Evolutionary conservation across 306 rosid genomes (phyloP).

Genomic region (Ceratonia siliqua): DNA sequence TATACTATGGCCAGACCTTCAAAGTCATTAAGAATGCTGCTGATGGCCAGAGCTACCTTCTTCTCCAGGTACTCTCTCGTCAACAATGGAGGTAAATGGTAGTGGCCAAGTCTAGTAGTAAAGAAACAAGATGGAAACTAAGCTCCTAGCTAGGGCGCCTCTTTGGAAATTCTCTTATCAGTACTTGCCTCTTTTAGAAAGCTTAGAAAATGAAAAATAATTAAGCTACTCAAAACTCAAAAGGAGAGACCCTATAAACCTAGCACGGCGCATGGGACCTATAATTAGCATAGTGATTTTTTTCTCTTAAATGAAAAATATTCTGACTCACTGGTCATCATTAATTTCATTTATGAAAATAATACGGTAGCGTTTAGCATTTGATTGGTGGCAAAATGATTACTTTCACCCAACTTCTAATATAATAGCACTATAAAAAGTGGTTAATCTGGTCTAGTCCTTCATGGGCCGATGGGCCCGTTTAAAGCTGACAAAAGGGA

Average conservation of each 20-base stretch:
- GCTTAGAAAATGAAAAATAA: neutral
- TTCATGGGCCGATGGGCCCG: too few species aligned
- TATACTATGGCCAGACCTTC: constrained; percentile 89
- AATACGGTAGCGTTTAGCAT: neutral
- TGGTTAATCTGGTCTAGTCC: too few species aligned
- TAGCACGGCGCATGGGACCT: neutral
- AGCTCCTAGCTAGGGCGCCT: too few species aligned
- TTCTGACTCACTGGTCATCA: neutral
- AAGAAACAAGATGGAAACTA: too few species aligned
- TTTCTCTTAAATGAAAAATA: neutral
- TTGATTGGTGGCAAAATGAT: neutral
- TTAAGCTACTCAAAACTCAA: neutral
- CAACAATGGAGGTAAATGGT: neutral
- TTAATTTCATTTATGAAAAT: neutral
- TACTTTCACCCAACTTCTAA: neutral
- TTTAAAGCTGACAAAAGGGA: too few species aligned
- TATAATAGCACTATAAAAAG: too few species aligned
- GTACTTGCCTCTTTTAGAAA: neutral
- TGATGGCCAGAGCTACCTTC: constrained; percentile 93
- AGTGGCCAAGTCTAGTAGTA: neutral
- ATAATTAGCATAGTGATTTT: neutral
- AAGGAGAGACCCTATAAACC: neutral
- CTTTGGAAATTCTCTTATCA: too few species aligned
- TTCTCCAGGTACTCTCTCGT: constrained; percentile 68
- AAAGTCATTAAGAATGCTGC: constrained; percentile 85